phyloP scores from a whole-genome alignment of 106 monocot species.

The Dendrobium huoshanense region DNA sequence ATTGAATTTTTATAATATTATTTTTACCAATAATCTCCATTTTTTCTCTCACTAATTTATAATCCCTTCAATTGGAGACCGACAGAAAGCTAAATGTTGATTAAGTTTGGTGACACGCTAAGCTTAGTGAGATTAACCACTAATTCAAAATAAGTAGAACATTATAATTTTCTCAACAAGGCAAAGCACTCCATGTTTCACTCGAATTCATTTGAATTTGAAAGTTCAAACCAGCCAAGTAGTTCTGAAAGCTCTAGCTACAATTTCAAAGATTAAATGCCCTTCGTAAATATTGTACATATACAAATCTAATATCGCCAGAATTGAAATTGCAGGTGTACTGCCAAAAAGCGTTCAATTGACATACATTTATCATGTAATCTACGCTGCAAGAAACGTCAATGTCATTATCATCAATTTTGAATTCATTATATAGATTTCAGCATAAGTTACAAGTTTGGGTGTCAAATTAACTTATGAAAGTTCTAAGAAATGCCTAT shows the following conservation, averaged over 20 bases:
- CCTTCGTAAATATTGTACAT: background rate
- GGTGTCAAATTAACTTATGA: background rate
- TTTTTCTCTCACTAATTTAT: no score
- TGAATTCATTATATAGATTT: background rate
- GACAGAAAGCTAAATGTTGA: no score
- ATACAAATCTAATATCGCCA: background rate
- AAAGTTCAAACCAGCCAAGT: no score
- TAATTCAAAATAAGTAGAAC: no score
- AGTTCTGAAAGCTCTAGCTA: background rate
- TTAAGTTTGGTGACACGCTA: no score
- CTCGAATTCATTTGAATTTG: no score
- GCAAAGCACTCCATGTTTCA: no score
- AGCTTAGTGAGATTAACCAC: no score
- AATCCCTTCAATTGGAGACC: no score
- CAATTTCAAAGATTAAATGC: background rate
- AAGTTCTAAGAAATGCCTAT: background rate
- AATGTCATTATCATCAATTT: background rate
- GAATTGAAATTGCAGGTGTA: background rate
- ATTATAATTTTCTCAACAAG: no score
- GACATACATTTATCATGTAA: background rate
- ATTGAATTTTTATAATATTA: no score
- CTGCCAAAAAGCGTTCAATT: background rate
- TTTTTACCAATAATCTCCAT: no score
- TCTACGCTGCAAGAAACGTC: background rate
- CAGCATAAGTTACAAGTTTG: background rate